Evolutionary conservation across 345 rosid species (phyloP).

Genomic region (Hibiscus mutabilis): DNA sequence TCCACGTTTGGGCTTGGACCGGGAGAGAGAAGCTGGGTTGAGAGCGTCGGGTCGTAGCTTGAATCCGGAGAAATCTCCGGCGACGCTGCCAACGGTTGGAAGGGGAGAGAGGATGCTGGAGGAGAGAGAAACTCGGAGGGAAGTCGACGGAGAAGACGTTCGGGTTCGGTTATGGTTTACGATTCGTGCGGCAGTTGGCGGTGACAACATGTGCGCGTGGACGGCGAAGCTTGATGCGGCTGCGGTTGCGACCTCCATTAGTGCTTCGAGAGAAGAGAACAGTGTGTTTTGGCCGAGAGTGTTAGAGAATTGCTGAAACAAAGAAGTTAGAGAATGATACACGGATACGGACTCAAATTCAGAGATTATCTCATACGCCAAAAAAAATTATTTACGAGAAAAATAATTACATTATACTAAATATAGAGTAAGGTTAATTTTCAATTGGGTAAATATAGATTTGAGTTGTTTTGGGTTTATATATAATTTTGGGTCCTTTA

Average conservation of each 20-base stretch:
- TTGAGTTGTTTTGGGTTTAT: too few relatives aligned
- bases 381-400: too few relatives aligned
- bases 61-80: conserved; percentile 42
- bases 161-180: conserved; percentile 21
- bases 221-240: conserved; percentile 39
- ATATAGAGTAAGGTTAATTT: conserved; percentile 22
- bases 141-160: conserved; percentile 20
- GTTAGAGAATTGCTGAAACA: background rate
- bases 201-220: conserved; percentile 32
- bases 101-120: conserved; percentile 39
- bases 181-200: conserved; percentile 21
- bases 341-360: background rate
- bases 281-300: background rate
- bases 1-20: conserved; percentile 55
- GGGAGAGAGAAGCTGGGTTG: conserved; percentile 37
- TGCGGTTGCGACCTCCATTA: conserved; percentile 49
- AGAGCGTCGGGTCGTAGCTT: conserved; percentile 43
- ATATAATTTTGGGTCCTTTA: too few relatives aligned
- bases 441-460: too few relatives aligned
- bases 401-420: too few relatives aligned
- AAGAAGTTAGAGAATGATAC: background rate
- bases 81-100: conserved; percentile 36
- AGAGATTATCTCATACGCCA: too few relatives aligned
- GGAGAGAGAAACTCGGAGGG: conserved; percentile 38
- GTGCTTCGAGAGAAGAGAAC: background rate